Evolutionary conservation across 805 yeast species (phyloP), one percentile per base, ranked within the genome.

Genomic region (Maudiozyma barnettii): DNA sequence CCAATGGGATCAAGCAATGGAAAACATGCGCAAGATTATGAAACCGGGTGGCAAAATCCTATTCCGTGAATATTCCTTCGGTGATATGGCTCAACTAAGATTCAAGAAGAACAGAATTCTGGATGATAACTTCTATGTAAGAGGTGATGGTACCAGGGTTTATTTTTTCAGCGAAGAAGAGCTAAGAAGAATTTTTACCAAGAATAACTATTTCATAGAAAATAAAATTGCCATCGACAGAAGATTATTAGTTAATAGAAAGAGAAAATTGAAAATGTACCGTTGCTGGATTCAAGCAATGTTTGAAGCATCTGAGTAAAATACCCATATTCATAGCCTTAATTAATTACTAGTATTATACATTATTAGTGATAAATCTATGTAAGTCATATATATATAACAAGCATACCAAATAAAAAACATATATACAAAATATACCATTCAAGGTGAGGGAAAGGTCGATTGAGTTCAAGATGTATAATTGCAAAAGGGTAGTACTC

Each of bases 141-240:
- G 99, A 59, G 99, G 99, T 36, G 99, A 93, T 63, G 99, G 99
- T 43, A 93, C 99, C 0, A 74, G 99, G 56, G 99, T 93, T 12
- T 93, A 93, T 64, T 93, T 93, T 69, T 93, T 93, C 70, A 87
- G 96, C 2, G 98, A 91, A 62, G 95, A 91, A 49, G 96, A 93
- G 67, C 66, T 91, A 49, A 72, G 85, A 51, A 70, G 75, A 41
- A 84, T 91, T 3, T 93, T 91, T 63, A 75, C 81, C 14, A 59
- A 66, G 23, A 70, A 73, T 5, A 44, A 44, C 18, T 71, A 71
- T 18, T 88, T 91, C 58, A 64, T 60, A n/a, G 91, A 85, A 53
- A 76, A 71, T 37, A 82, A 76, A 61, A 82, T 93, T 38, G 98
- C 86, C 1, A 84, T 95, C 1, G 99, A 93, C 68, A 77, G 96